phyloP scores from a whole-genome alignment of 1,284 basidiomycete species.

The Limonomyces culmigenus region DNA sequence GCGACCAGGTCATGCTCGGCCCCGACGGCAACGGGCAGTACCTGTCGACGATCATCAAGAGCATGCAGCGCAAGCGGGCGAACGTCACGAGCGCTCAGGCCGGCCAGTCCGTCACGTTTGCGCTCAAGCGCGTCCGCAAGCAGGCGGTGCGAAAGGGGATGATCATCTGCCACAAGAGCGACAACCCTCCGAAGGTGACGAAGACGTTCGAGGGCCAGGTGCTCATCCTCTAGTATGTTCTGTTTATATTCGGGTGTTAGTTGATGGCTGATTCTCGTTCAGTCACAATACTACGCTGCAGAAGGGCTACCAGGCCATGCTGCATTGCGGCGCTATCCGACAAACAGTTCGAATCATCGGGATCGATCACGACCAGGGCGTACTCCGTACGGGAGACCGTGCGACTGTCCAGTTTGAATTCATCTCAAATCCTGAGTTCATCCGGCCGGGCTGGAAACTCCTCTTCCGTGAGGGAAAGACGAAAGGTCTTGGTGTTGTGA shows the following conservation, averaged over 20 bases:
- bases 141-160: constrained; percentile 85
- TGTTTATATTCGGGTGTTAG: too few species aligned
- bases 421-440: constrained; percentile 76
- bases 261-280: too few species aligned
- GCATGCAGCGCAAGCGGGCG: constrained; percentile 89
- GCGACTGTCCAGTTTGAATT: constrained; percentile 86
- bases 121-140: constrained; percentile 78
- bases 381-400: constrained; percentile 81
- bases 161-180: constrained; percentile 75
- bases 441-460: constrained; percentile 85
- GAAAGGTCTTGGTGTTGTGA: too few species aligned
- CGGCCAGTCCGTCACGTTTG: constrained; percentile 89
- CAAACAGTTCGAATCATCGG: constrained; percentile 85
- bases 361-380: constrained; percentile 76
- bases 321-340: constrained; percentile 71
- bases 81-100: constrained; percentile 78
- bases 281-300: constrained; percentile 87
- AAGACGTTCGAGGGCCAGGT: constrained; percentile 69
- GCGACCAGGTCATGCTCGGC: constrained; percentile 75
- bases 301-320: constrained; percentile 80
- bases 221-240: constrained; percentile 71
- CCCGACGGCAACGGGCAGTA: constrained; percentile 92
- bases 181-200: constrained; percentile 57
- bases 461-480: constrained; percentile 88
- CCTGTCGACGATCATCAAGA: constrained; percentile 67